Base-by-base conservation (phyloP, 768 basidiomycete genomes). In the Rossbeevera mucosa region DNA sequence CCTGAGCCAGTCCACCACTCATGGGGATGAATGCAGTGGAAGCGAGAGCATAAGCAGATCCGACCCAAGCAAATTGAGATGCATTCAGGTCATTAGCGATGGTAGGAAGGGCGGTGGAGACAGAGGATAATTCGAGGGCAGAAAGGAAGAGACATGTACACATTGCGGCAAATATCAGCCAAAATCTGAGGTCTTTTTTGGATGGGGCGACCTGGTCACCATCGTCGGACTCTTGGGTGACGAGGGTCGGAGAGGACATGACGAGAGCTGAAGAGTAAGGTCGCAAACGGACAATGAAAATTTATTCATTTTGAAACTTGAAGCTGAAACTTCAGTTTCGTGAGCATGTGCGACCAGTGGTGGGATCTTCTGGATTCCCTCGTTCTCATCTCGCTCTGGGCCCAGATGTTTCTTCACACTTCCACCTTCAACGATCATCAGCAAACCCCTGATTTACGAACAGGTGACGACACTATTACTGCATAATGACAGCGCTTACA, bases 21-120 rank as follows among this genome's bases (percentile, higher is more conserved):
- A 74, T 53, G 0, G 76, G 76, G 11, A 79, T 62, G 44, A 75
- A 57, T 0, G 75, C 72, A 2, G 77, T 73, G 0, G 69, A 66
- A 0, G 75, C 38, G 4, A 80, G 48, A 0, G 73, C 64, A 51
- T 76, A 81, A 2, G 76, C 73, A 4, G 69, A 60, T 1, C 71
- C 76, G 21, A 80, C 66, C 79, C 79, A 80, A 1, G 71, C 54
- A 48, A 74, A 79, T 24, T 75, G 62, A 33, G 59, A 57, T 0
- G 71, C 71, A 20, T 72, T 45, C 3, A 79, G 62, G 8, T 68
- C 68, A 26, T 66, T 53, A 6, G 71, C 66, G 30, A 78, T 77
- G 7, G 73, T 74, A 0, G 76, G 76, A 1, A 75, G 67, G 4
- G 74, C 76, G 1, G 72, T 77, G 6, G 71, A 63, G 20, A 75